Conservation (phyloP, 371 early-diverging fungal species). For the Aphelidium insulamus region DNA sequence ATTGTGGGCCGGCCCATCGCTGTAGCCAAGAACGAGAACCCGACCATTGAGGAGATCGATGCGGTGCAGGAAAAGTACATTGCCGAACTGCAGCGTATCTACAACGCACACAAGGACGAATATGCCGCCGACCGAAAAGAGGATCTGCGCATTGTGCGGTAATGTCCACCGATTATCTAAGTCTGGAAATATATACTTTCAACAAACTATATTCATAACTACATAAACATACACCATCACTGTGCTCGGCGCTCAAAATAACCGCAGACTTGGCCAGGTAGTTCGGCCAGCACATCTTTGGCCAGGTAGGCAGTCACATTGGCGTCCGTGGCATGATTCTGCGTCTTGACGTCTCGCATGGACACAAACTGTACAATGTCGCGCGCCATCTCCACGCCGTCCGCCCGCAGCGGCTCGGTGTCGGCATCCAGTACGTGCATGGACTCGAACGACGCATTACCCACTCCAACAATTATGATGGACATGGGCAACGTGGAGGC, state of each 20-base stretch:
- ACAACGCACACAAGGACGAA: slow-evolving; percentile 37
- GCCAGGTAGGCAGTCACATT: too few species aligned
- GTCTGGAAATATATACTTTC: too few species aligned
- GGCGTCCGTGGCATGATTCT: too few species aligned
- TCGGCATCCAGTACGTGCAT: slow-evolving; percentile 24
- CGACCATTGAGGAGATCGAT: slow-evolving; percentile 35
- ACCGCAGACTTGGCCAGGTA: too few species aligned
- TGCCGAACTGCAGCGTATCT: slow-evolving; percentile 26
- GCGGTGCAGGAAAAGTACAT: slow-evolving; percentile 36
- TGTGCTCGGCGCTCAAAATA: too few species aligned
- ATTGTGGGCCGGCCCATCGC: slow-evolving; percentile 40
- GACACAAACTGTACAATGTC: slow-evolving; percentile 32
- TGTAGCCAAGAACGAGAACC: slow-evolving; percentile 21
- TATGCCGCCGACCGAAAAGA: slow-evolving; percentile 14
- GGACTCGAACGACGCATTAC: slow-evolving; percentile 9
- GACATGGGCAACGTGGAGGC: slow-evolving; percentile 21
- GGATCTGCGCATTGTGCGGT: slow-evolving; percentile 3
- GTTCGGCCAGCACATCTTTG: too few species aligned
- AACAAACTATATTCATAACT: too few species aligned
- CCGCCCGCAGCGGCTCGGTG: slow-evolving; percentile 9
- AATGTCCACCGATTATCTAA: too few species aligned
- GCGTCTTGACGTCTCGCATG: slow-evolving; percentile 12
- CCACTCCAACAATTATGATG: slow-evolving; percentile 33
- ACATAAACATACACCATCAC: too few species aligned
- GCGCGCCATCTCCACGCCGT: slow-evolving; percentile 10